Evolutionary conservation across 2,329 filamentous ascomycete species (phyloP).

Genomic region (Xylariaceae sp.): DNA sequence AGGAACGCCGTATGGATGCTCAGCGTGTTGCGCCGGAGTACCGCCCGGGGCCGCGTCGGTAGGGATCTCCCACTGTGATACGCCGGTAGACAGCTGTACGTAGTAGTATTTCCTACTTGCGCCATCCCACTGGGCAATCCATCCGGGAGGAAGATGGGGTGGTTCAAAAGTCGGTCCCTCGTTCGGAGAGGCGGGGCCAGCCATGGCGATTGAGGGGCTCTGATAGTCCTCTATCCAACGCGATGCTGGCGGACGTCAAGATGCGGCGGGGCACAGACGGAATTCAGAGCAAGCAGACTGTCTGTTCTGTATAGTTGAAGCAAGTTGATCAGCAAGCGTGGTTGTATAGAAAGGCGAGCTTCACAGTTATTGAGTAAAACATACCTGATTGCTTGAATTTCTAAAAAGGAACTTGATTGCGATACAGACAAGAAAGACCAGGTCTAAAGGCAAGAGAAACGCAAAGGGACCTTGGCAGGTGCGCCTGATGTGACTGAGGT

Average conservation of each 20-base stretch:
- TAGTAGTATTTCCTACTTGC: conserved; percentile 64
- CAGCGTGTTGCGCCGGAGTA: conserved; percentile 51
- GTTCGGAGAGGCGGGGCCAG: conserved; percentile 55
- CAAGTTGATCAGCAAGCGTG: too few relatives aligned
- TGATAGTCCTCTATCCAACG: not conserved
- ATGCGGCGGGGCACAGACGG: too few relatives aligned
- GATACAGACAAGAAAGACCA: too few relatives aligned
- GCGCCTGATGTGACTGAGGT: too few relatives aligned
- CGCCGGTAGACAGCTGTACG: conserved; percentile 67
- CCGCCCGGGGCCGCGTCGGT: conserved; percentile 60
- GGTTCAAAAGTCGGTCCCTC: conserved; percentile 57
- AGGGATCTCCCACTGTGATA: conserved; percentile 71
- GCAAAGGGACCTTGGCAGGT: too few relatives aligned
- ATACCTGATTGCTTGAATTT: too few relatives aligned
- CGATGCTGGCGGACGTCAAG: not conserved
- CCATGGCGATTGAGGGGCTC: conserved; percentile 39
- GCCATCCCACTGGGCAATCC: conserved; percentile 68
- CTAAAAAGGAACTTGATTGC: too few relatives aligned
- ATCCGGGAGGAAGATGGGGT: conserved; percentile 59
- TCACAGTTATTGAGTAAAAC: too few relatives aligned
- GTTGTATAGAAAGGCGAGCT: too few relatives aligned
- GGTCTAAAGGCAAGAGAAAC: too few relatives aligned
- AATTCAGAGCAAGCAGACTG: too few relatives aligned
- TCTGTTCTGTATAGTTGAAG: too few relatives aligned
- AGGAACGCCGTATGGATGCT: conserved; percentile 61